Conservation (phyloP, 225 moss, liverwort and hornwort genomes). For the Rhytidiadelphus loreus region DNA sequence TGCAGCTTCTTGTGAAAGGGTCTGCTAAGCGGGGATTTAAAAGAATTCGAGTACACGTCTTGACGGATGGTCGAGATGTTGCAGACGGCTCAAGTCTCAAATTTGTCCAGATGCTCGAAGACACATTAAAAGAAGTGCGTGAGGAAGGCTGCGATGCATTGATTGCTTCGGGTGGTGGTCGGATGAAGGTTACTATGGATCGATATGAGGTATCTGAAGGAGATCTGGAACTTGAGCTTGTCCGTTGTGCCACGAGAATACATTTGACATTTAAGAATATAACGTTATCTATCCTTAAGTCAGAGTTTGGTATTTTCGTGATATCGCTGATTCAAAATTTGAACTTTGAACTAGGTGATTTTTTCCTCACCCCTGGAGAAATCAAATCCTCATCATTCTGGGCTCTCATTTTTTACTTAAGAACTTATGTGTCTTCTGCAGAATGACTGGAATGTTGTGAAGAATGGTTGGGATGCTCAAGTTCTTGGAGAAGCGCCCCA, state of each 20-base stretch:
- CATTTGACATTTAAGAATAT: background rate
- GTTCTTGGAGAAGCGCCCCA: conserved; percentile 78
- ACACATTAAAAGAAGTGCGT: conserved; percentile 53
- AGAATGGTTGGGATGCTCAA: conserved; percentile 98
- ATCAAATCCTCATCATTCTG: background rate
- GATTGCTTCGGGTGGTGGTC: conserved; percentile 95
- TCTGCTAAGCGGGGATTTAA: conserved; percentile 61
- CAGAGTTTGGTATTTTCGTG: background rate
- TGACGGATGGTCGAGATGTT: conserved; percentile 95
- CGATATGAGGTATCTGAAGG: conserved; percentile 73
- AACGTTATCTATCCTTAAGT: background rate
- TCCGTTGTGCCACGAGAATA: background rate
- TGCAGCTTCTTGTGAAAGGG: conserved; percentile 62
- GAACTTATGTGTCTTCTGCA: conserved; percentile 7
- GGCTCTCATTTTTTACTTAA: background rate
- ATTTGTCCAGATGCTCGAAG: conserved; percentile 77
- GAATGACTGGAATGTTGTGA: conserved; percentile 98
- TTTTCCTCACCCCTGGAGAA: background rate
- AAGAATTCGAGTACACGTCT: conserved; percentile 70
- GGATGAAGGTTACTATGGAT: conserved; percentile 98
- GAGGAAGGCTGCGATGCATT: conserved; percentile 59
- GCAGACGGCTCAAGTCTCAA: conserved; percentile 70
- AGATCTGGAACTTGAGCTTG: background rate
- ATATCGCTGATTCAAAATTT: background rate
- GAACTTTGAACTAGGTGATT: background rate